Conservation (phyloP, 1,284 basidiomycete species). For the Heterobasidion annosum region DNA sequence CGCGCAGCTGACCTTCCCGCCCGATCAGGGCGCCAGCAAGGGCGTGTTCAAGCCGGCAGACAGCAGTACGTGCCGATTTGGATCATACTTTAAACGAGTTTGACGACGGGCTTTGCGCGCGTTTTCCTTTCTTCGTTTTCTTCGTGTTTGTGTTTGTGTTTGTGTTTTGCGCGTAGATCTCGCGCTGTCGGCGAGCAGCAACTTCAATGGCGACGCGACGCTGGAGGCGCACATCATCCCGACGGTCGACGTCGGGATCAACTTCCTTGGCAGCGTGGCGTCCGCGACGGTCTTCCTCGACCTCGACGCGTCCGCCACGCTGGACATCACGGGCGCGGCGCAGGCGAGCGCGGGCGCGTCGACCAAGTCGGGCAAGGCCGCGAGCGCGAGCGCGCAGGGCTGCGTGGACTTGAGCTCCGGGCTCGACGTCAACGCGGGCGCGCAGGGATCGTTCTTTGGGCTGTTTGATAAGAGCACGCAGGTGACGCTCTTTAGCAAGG, state of each 20-base stretch:
- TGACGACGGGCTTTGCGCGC: no score
- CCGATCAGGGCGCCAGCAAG: slow-evolving; percentile 10
- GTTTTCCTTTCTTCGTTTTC: no score
- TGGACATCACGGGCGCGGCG: not conserved
- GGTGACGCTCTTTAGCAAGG: slow-evolving; percentile 17
- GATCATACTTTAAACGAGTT: no score
- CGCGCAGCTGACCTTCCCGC: slow-evolving; percentile 36
- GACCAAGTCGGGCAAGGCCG: not conserved
- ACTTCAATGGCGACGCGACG: slow-evolving; percentile 19
- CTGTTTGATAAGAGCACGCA: slow-evolving; percentile 17
- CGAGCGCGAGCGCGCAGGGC: slow-evolving; percentile 9
- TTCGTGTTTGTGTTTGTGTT: no score
- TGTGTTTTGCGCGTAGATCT: slow-evolving; percentile 20
- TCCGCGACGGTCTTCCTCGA: slow-evolving; percentile 29
- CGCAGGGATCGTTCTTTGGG: slow-evolving; percentile 18
- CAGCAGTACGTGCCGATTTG: slow-evolving; percentile 3
- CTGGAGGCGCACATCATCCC: slow-evolving; percentile 27
- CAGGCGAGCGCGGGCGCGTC: not conserved
- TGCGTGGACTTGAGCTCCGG: slow-evolving; percentile 19
- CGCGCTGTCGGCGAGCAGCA: slow-evolving; percentile 28
- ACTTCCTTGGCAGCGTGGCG: slow-evolving; percentile 22
- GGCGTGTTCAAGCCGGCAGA: slow-evolving; percentile 14
- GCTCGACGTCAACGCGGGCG: slow-evolving; percentile 16
- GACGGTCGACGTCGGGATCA: slow-evolving; percentile 23
- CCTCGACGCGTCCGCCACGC: slow-evolving; percentile 24